Evolutionary conservation across 2,329 filamentous ascomycete genomes (phyloP), one percentile per base, ranked within the genome.

Genomic region (Colletotrichum sp.): DNA sequence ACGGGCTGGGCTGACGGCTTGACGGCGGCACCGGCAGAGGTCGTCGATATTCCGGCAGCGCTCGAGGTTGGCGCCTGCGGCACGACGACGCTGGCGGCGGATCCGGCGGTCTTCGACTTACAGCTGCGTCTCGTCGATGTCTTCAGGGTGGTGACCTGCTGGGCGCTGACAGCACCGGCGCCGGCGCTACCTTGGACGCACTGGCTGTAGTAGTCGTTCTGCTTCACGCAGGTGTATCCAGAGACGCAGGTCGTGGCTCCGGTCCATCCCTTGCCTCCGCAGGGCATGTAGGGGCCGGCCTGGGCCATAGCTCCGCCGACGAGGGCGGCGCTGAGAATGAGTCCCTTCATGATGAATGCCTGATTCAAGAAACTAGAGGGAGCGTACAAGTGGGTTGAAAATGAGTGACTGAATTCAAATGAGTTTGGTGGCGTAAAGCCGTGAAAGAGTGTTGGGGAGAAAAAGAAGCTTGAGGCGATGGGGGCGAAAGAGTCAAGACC

Each of bases 131-230:
- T 75, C 13, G 68, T 71, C 32, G 67, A 71, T 22, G 70, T 68
- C 32, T 55, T 60, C 63, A 72, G 10, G n/a, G 70, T 72, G 63
- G 70, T 72, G 7, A 22, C 63, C 62, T 71, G 68, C 44, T 59
- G 22, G 15, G 63, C 63, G 24, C 52, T 52, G 36, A 30, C n/a
- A 8, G 26, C 69, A 18, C 57, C 71, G 55, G 55, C 66, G 16
- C 28, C 18, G 24, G 57, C 72, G 67, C 52, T 68, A 24, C 78
- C 77, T 6, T 81, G 81, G 9, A 81, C 44, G 26, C 87, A 88
- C 77, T 89, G 87, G 74, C 81, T 84, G 78, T 88, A 88, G 78
- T 80, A 88, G 13, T 84, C 80, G 78, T 87, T 87, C 12, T 80
- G 74, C 48, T 81, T 81, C 7, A 72, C 79, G 78, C 87, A 89